Evolutionary conservation across 140 eudicot genomes (phyloP).

Genomic region (Artemisia princeps): DNA sequence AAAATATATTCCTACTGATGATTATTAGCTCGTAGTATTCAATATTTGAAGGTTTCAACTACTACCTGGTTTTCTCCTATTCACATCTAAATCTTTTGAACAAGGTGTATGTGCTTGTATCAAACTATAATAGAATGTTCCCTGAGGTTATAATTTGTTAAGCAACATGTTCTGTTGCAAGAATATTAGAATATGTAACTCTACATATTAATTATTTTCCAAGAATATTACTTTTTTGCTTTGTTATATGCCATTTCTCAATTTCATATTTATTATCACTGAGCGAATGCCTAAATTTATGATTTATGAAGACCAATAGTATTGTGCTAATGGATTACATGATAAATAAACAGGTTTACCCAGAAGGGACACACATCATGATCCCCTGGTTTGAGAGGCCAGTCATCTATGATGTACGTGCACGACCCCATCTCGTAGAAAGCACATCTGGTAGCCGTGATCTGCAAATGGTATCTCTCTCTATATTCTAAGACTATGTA

Average conservation of each 20-base stretch:
- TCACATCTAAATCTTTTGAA: no score
- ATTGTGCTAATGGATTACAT: constrained; percentile 6
- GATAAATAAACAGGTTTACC: constrained; percentile 55
- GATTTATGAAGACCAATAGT: background rate
- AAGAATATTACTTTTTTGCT: constrained; percentile 1
- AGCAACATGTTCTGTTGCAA: no score
- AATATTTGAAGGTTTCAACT: no score
- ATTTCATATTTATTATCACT: background rate
- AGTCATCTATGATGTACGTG: constrained; percentile 90
- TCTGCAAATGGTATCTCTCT: constrained; percentile 69
- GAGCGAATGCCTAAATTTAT: background rate
- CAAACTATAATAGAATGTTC: no score
- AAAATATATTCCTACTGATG: no score
- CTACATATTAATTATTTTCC: background rate
- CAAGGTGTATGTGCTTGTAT: no score
- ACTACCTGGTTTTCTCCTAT: no score
- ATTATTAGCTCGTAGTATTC: no score
- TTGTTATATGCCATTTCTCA: background rate
- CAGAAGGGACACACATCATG: constrained; percentile 92
- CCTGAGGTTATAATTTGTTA: no score
- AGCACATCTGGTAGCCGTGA: constrained; percentile 96
- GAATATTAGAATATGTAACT: no score
- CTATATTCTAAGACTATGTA: background rate
- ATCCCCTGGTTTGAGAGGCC: constrained; percentile 97
- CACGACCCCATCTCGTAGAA: constrained; percentile 85